Base-by-base conservation (phyloP, 2,329 filamentous ascomycete genomes). In the Penicillium sp. region DNA sequence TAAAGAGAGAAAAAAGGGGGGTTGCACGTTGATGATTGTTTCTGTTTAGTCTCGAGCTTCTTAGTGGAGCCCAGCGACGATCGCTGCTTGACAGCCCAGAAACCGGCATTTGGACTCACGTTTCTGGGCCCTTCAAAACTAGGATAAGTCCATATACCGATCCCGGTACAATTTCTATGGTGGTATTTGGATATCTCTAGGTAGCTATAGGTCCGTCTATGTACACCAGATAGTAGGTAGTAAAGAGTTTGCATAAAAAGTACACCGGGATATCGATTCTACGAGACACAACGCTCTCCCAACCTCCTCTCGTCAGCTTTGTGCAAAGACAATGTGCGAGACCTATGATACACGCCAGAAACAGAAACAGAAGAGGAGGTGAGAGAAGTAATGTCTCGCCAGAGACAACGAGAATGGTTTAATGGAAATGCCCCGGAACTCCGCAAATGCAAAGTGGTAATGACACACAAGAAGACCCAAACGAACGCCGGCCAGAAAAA, bases 381-480 rank as follows among this genome's bases (percentile, higher is more conserved):
- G 48, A 50, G 48, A 39, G 41, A 38, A 47, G 27, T 42, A 18
- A 44, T 40, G 28, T 24, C 25, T 39, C 43, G 42, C 48, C 18
- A 36, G 31, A 28, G n/a, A 2, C 22, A 40, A 24, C 27, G 24
- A 47, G 47, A 44, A 39, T 24, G 22, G 25, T 28, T 45, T 20
- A 38, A 39, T 18, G 48, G 52, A 44, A 28, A 50, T 50, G 39
- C 48, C 31, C 46, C 46, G 44, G 44, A 56, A 56, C 54, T 54
- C 49, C 51, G 39, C 40, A 46, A 46, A 57, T 55, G 51, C 52
- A 60, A 13, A 25, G 74, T 74, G 3, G 74, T 74, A 31, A 69
- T 69, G 9, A 78, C 68, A 54, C 79, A 74, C 58, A 76, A 79
- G 20, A 36, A 38, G 16, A 0, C 73, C 76, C 65, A 69, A 76